Evolutionary conservation across 805 yeast genomes (phyloP), one percentile per base, ranked within the genome.

Genomic region (Scheffersomyces lignosus): DNA sequence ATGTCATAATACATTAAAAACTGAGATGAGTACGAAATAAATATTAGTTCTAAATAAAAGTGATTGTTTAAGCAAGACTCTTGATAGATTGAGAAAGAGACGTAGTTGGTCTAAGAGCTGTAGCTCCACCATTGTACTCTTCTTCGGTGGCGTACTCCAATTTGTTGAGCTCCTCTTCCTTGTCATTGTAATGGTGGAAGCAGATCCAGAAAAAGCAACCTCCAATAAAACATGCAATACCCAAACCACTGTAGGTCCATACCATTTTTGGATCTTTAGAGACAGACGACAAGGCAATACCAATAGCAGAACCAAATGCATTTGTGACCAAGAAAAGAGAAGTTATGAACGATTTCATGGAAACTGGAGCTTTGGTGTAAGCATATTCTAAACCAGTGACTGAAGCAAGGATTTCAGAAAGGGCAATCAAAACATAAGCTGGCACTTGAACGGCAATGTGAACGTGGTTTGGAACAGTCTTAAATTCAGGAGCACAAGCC

Each of bases 321-420:
- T 71, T 80, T 25, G 85, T 82, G 38, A 84, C 62, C 49, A 86
- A 69, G 67, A 80, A 84, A 36, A 79, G 44, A 17, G 81, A 71
- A 76, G 78, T 78, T 49, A 80, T 73, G 51, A 79, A 74, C 12
- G 83, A 73, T 56, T 77, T 78, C 84, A 79, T 78, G 31, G 75
- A 64, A 4, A 71, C 73, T 25, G 93, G 93, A 4, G 93, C 91
- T 64, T 84, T 81, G 16, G 89, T 80, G 64, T 83, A 85, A n/a
- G 95, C 93, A 54, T 82, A 83, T 64, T 86, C 91, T 47, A 83
- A 74, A 47, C 90, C 91, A 14, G 91, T 83, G 48, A 84, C 76
- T 33, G 85, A 81, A 22, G 89, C 88, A 46, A 85, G 75, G 48
- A 85, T 83, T 60, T 85, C 95, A 14, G 88, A 77, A 37, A 82